Evolutionary conservation across 345 rosid genomes (phyloP), one percentile per base, ranked within the genome.

Genomic region (Hibiscus trionum): DNA sequence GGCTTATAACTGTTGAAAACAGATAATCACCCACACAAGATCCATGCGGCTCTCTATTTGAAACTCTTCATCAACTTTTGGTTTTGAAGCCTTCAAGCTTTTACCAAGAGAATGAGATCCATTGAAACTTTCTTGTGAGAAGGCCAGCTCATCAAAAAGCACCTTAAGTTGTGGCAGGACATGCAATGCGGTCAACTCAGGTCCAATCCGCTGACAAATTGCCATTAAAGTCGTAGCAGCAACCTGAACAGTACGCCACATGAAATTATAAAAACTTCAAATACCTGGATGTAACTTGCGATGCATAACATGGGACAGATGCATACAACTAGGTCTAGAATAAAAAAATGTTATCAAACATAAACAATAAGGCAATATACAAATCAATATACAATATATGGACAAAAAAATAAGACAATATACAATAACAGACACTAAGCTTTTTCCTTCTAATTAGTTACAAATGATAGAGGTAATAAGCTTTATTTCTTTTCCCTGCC

Each of bases 81-180:
- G 71, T 70, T 78, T 81, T 4, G 81, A 62, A 81, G 61, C 70
- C 84, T 82, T 85, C 75, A 70, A 82, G 79, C 73, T 83, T 82
- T 79, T 80, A 72, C 81, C 83, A 55, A 77, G 62, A 68, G 90
- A 87, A 66, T 83, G 86, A 71, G 90, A 81, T 35, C 76, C 78
- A 72, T 68, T 72, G 26, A 72, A 73, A 74, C 77, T 72, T 77
- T 89, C 88, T 80, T 84, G 91, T 75, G 98, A 89, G 89, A 93
- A 93, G 57, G 98, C 98, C 80, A 93, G 90, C 81, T 88, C 98
- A 80, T 93, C 90, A 61, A 93, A 93, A 73, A 93, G 88, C 81
- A 83, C 96, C 76, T 91, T 93, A 58, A 93, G 90, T 79, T 88
- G 90, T 24, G 98, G 98, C 61, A 93, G 83, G 82, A 93, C 90